These are phyloP conservation scores for Claviceps lovelessii DNA, from an alignment of 2,329 filamentous ascomycete species.

Conservation along the genomic window DNA sequence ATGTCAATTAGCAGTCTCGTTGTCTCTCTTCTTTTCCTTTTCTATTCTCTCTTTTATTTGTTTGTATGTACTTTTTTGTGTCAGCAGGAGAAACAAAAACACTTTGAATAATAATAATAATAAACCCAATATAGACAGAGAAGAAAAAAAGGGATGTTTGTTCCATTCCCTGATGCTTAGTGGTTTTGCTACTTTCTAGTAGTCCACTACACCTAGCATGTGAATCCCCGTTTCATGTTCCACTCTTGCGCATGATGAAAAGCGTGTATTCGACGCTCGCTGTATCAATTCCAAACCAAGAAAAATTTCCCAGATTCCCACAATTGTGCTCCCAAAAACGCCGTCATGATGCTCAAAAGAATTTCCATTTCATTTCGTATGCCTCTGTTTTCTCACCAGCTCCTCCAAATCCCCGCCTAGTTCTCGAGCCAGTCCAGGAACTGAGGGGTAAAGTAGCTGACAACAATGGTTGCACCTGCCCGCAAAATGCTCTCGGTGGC, in stretches of 20 bases:
- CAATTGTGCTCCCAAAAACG: background rate
- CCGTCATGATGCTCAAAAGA: background rate
- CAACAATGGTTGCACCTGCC: slow-evolving; percentile 82
- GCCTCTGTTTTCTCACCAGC: background rate
- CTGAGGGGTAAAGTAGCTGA: slow-evolving; percentile 87
- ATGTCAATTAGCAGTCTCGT: background rate
- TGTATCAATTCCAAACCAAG: background rate
- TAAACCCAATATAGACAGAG: no score
- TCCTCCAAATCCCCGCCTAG: slow-evolving; percentile 15
- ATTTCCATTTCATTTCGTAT: background rate
- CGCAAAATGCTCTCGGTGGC: slow-evolving; percentile 84
- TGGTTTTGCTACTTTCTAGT: no score
- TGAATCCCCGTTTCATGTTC: background rate
- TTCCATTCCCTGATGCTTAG: no score
- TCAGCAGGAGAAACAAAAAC: no score
- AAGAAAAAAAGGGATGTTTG: no score
- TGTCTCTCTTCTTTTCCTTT: background rate
- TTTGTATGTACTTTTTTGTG: no score
- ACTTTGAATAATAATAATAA: no score
- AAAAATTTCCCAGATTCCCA: background rate
- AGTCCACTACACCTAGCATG: background rate
- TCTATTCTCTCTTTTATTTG: no score
- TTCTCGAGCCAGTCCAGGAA: slow-evolving; percentile 53
- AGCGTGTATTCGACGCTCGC: background rate
- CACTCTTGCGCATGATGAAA: background rate